phyloP scores from a whole-genome alignment of 768 basidiomycete genomes.

The Mycena vulgaris region DNA sequence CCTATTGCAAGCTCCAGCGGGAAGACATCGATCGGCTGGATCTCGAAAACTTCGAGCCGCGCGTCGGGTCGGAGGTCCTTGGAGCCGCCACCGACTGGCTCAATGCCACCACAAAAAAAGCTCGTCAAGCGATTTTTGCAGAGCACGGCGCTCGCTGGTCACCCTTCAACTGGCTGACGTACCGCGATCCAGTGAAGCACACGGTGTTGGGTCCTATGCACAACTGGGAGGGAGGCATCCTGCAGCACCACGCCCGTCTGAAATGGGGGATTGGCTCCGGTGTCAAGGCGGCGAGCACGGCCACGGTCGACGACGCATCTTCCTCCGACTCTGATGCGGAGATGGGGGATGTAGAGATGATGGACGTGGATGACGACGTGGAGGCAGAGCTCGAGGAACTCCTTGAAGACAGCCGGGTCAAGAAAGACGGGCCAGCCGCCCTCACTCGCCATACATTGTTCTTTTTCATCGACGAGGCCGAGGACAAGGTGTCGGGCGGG shows the following conservation, averaged over 20 bases:
- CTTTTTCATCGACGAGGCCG: slow-evolving; percentile 4
- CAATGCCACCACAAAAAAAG: slow-evolving; percentile 12
- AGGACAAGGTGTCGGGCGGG: background rate
- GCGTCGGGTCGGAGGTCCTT: slow-evolving; percentile 26
- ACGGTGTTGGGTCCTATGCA: slow-evolving; percentile 38
- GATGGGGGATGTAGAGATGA: slow-evolving; percentile 13
- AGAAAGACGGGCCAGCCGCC: slow-evolving; percentile 11
- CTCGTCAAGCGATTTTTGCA: slow-evolving; percentile 14
- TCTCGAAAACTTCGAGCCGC: slow-evolving; percentile 16
- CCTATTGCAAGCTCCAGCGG: slow-evolving; percentile 29
- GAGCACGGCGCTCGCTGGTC: slow-evolving; percentile 35
- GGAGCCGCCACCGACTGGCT: slow-evolving; percentile 32
- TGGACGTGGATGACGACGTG: slow-evolving; percentile 2
- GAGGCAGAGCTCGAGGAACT: slow-evolving; percentile 8
- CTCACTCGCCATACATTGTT: slow-evolving; percentile 7
- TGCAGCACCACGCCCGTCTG: slow-evolving; percentile 29
- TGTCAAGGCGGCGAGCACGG: background rate
- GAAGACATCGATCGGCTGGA: slow-evolving; percentile 35
- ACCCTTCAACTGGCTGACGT: slow-evolving; percentile 26
- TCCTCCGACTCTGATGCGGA: slow-evolving; percentile 2
- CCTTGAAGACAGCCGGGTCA: slow-evolving; percentile 7
- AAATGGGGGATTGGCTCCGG: slow-evolving; percentile 34
- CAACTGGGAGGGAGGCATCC: slow-evolving; percentile 27
- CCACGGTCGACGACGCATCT: background rate
- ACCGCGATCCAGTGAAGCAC: too few relatives aligned